Evolutionary conservation across 2,329 filamentous ascomycete species (phyloP), one percentile per base, ranked within the genome.

Genomic region (Aspergillus niger): DNA sequence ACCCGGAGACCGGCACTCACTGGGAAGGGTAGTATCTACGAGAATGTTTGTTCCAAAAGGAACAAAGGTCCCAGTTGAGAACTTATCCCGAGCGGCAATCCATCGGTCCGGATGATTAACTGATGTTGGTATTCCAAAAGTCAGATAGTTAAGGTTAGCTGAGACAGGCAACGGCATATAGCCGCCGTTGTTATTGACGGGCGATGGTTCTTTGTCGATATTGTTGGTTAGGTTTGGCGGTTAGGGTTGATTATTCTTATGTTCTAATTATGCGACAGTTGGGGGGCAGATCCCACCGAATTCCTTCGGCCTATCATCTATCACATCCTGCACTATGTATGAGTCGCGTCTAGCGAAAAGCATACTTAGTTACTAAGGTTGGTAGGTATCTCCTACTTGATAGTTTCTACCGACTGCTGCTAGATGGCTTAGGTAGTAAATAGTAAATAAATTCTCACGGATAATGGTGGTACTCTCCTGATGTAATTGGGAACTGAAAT

Each of bases 201-300:
- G 24, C 11, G 32, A 36, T 11, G 32, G 28, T 13, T 24, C 30
- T 38, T 22, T 39, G n/a, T 38, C 50, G 32, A 38, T 53, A 22
- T 53, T 26, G 30, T 53, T 39, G 51, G 51, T 54, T 55, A 55
- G 38, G 24, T 44, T 55, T 55, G 52, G 36, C 36, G 39, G 24
- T 55, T 55, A 55, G 53, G 53, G 41, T 55, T 55, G 36, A 39
- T 32, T 26, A 39, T 36, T 36, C 13, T 36, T 13, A 10, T 36
- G 5, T 55, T 55, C 39, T 44, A 32, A 15, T 8, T 47, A 32
- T 55, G 24, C 28, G 26, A 55, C 52, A 17, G 47, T 50, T 50
- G 47, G 47, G 26, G 28, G 32, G 32, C 11, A 24, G 17, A 44
- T 44, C 41, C 41, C 28, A 50, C 47, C 47, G n/a, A 50, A 30